Base-by-base conservation (phyloP, 2,329 filamentous ascomycete genomes). In the Mariannaea sp. region DNA sequence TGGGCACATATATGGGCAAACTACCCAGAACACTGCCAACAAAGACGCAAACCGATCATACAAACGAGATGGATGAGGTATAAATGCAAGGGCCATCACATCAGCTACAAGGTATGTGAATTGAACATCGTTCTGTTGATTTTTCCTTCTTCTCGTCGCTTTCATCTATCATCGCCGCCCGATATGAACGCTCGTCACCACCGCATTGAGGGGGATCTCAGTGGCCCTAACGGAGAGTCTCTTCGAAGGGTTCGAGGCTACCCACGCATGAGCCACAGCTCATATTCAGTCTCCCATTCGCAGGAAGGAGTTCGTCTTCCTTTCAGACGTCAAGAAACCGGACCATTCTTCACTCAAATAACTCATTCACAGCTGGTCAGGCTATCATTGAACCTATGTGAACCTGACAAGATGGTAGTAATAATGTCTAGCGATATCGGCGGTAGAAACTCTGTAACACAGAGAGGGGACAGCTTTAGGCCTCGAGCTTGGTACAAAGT, bases 401-500 rank as follows among this genome's bases (percentile, higher is more conserved):
- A 24, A 8, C 8, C 16, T 36, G 16, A 39, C 22, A 22, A 19
- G 26, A 13, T 47, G 2, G 24, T 17, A 5, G 44, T 17, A 9
- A n/a, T 14, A 8, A 27, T 47, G 16, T 20, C 33, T 12, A 17
- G 16, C 7, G 33, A 8, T 4, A 19, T 32, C 4, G 19, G 13
- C 19, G 14, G 12, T 5, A 26, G 9, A 1, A 26, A n/a, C 4
- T 3, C 32, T 4, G 9, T 13, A n/a, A 33, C 36, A 6, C 22
- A 24, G 5, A 8, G 22, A 8, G 5, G 22, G 22, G 8, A 8
- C 5, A 24, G 22, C 5, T 8, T 8, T 24, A 5, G 19, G 9
- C 17, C 5, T 20, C 20, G 22, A 17, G 44, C 4, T 16, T 38
- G 52, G 22, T 62, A 61, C n/a, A 47, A 14, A 13, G 38, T 65